phyloP scores from a whole-genome alignment of 371 early-diverging fungal genomes.

The Nematocida sp. region DNA sequence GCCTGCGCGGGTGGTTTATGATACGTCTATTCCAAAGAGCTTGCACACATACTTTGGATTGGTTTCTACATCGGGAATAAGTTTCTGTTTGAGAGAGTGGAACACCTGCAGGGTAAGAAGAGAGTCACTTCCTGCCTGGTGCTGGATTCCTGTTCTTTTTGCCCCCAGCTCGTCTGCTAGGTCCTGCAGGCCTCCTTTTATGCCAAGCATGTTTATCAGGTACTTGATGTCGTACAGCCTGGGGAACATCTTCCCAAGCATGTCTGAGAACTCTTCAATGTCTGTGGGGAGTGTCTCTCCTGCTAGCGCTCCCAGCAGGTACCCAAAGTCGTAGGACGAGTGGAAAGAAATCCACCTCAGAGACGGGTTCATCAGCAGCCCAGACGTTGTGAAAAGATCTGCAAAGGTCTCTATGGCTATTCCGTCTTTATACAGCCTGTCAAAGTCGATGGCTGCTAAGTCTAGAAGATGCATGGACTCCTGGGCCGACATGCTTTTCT shows the following conservation, averaged over 20 bases:
- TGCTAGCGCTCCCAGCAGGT: conserved; percentile 85
- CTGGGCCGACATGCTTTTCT: conserved; percentile 93
- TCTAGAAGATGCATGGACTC: conserved; percentile 91
- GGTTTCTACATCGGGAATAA: conserved; percentile 73
- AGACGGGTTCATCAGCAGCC: conserved; percentile 80
- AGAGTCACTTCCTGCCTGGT: conserved; percentile 98
- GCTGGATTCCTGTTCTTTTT: conserved; percentile 85
- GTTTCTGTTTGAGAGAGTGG: conserved; percentile 84
- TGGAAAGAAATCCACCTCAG: conserved; percentile 97
- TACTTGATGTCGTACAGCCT: conserved; percentile 96
- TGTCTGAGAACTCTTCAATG: conserved; percentile 83
- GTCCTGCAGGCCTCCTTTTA: conserved; percentile 95
- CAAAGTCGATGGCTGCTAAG: conserved; percentile 94
- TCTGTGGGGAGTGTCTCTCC: conserved; percentile 80
- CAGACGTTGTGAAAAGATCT: conserved; percentile 86
- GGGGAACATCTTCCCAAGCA: conserved; percentile 84
- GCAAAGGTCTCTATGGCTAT: conserved; percentile 92
- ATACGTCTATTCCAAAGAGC: conserved; percentile 60
- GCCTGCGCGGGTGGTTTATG: neutral
- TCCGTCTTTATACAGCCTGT: conserved; percentile 86
- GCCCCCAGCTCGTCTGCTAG: conserved; percentile 85
- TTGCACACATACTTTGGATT: conserved; percentile 50
- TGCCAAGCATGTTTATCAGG: conserved; percentile 73
- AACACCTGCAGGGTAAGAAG: conserved; percentile 85
- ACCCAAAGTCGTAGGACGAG: conserved; percentile 97